Percentiles rank a stretch among this genome's conserved stretches.
phyloP scores from a whole-genome alignment of 768 basidiomycete genomes.

The Melanogaster broomeanus region DNA sequence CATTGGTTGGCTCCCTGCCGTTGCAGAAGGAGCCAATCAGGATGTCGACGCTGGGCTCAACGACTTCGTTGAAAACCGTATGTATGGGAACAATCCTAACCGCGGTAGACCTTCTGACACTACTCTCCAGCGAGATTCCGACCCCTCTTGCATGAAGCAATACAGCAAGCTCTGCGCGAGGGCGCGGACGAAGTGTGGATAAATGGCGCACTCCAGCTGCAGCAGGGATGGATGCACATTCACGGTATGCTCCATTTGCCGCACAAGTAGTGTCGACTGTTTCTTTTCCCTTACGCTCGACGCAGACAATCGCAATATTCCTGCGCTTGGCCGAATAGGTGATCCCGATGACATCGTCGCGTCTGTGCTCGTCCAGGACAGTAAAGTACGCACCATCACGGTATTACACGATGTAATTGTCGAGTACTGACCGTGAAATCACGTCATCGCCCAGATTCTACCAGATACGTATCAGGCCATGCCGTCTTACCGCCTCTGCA shows the following conservation, averaged over 20 bases:
- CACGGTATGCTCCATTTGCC: constrained; percentile 43
- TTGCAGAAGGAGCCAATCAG: constrained; percentile 26
- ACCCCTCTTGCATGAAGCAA: constrained; percentile 57
- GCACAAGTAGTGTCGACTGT: neutral
- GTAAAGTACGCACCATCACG: constrained; percentile 47
- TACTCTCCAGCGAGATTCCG: constrained; percentile 55
- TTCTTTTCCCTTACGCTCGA: neutral
- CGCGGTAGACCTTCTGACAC: neutral
- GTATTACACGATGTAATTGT: neutral
- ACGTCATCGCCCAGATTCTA: constrained; percentile 46
- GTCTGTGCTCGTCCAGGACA: constrained; percentile 68
- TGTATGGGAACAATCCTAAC: constrained; percentile 20
- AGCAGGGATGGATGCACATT: constrained; percentile 87
- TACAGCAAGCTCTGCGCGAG: constrained; percentile 55
- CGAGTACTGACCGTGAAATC: neutral
- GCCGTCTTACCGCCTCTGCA: constrained; percentile 83
- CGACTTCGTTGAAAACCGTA: constrained; percentile 76
- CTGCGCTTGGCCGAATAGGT: constrained; percentile 72
- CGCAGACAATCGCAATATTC: constrained; percentile 72
- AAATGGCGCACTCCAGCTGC: constrained; percentile 63
- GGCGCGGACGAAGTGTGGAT: constrained; percentile 65
- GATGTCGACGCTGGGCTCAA: constrained; percentile 55
- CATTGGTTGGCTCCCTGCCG: constrained; percentile 72
- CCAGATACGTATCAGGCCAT: constrained; percentile 79
- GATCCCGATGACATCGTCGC: constrained; percentile 85